Base-by-base conservation (phyloP, 495 filamentous ascomycete genomes). In the Endocarpon pusillum region DNA sequence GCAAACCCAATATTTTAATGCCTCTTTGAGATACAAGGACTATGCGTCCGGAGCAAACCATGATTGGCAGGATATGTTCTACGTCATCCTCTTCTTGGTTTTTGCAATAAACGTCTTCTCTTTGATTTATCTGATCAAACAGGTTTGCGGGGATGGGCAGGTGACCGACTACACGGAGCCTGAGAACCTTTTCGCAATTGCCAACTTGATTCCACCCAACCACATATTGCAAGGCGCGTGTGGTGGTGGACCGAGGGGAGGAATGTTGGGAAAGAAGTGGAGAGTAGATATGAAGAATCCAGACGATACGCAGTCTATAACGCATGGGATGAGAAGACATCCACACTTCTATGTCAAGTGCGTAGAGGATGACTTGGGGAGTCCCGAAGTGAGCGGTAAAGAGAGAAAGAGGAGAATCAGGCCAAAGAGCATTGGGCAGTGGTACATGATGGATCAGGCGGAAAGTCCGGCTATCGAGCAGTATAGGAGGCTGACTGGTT, bases 111-210 rank as follows among this genome's bases (percentile, higher is more conserved):
- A 76, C 47, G 43, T 68, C 25, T 53, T 71, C 19, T 71, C 69
- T 32, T 53, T 83, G 12, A 41, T 55, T 4, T 76, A 73, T 47
- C 55, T 75, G 42, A 29, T 68, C 35, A 40, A 59, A 22, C 51
- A 61, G 17, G 46, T 63, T 12, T 51, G 56, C 36, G 55, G 59
- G 1, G 23, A 25, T 25, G 23, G 23, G 8, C 71, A 76, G 26
- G 57, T 81, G 9, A 78, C 71, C 8, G 80, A 84, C 47, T 83
- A 76, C 52, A 78, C 73, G 8, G 78, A 86, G 39, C 77, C 78
- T 1, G 66, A 67, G 32, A 81, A 82, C 40, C 51, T 82, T 0
- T 84, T 84, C 46, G 51, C 71, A 1, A 51, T 84, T 0, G 69
- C 77, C 1, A 51, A 83, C 19, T 80, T 81, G 44, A 73, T 66